These are phyloP conservation scores for Gnomoniopsis sp. DNA, from an alignment of 2,329 filamentous ascomycete genomes.

Conservation along the genomic window DNA sequence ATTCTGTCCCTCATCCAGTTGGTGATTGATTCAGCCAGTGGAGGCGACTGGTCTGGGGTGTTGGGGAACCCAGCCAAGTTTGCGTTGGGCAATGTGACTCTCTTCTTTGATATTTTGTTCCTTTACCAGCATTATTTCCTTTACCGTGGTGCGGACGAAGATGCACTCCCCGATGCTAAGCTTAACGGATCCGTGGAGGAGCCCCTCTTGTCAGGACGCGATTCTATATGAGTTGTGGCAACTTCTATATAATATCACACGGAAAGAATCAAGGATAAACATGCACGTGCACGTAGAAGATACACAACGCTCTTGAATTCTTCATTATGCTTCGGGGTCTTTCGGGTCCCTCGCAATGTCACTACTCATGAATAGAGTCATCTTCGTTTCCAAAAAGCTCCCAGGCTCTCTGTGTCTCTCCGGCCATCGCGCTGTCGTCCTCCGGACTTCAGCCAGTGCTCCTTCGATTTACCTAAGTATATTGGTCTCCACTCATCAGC, in stretches of 20 bases:
- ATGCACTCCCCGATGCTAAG: conserved; percentile 2
- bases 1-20: conserved; percentile 7
- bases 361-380: too few relatives aligned
- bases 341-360: too few relatives aligned
- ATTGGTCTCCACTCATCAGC: too few relatives aligned
- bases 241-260: background rate
- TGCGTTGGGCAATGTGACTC: conserved; percentile 12
- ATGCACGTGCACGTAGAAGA: background rate
- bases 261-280: background rate
- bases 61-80: conserved; percentile 15
- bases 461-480: too few relatives aligned
- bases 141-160: conserved; percentile 9
- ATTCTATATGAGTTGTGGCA: background rate
- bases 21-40: conserved; percentile 1
- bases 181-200: background rate
- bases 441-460: too few relatives aligned
- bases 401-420: too few relatives aligned
- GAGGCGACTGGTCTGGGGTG: conserved; percentile 6
- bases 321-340: too few relatives aligned
- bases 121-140: conserved; percentile 11
- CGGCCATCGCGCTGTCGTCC: too few relatives aligned
- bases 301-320: too few relatives aligned
- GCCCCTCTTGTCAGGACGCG: background rate
- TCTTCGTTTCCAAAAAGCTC: too few relatives aligned
- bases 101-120: conserved; percentile 10